Evolutionary conservation across 2,329 filamentous ascomycete species (phyloP).

Genomic region (Verticillium longisporum): DNA sequence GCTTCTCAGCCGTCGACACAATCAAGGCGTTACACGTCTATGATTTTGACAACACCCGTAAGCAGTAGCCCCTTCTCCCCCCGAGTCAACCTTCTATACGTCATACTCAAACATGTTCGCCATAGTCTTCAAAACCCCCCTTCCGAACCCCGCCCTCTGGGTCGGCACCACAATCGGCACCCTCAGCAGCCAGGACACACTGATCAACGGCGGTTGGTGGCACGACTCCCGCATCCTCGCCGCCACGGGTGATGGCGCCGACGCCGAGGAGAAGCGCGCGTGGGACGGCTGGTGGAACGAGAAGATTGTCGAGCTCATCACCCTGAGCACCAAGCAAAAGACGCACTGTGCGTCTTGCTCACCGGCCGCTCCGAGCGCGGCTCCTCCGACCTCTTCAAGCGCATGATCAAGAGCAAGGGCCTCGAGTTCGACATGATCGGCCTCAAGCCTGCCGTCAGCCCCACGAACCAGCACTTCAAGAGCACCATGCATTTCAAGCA

Average conservation of each 20-base stretch:
- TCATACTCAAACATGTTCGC: slow-evolving; percentile 4
- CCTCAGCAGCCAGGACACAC: slow-evolving; percentile 67
- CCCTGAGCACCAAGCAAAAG: slow-evolving; percentile 77
- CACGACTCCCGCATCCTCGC: slow-evolving; percentile 83
- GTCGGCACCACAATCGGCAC: slow-evolving; percentile 68
- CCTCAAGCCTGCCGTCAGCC: slow-evolving; percentile 79
- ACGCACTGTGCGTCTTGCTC: slow-evolving; percentile 76
- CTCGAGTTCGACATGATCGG: slow-evolving; percentile 84
- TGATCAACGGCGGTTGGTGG: slow-evolving; percentile 92
- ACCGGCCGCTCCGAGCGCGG: slow-evolving; percentile 76
- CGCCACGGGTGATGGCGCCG: slow-evolving; percentile 75
- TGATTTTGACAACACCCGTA: slow-evolving; percentile 95
- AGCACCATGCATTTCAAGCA: slow-evolving; percentile 94
- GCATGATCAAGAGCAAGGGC: slow-evolving; percentile 69
- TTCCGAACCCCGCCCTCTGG: slow-evolving; percentile 88
- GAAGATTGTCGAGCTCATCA: slow-evolving; percentile 72
- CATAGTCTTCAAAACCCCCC: slow-evolving; percentile 80
- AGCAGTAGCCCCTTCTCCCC: slow-evolving; percentile 19
- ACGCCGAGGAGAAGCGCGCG: slow-evolving; percentile 71
- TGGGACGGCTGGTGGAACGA: slow-evolving; percentile 99
- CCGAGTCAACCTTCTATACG: neutral
- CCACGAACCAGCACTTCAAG: slow-evolving; percentile 68
- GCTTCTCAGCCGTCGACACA: slow-evolving; percentile 46
- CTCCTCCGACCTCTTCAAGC: slow-evolving; percentile 73
- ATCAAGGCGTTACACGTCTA: slow-evolving; percentile 86